Percentiles rank a stretch among this genome's conserved stretches.
These are phyloP conservation scores for Usnea hakonensis DNA, from an alignment of 495 filamentous ascomycete species.

Conservation along the genomic window DNA sequence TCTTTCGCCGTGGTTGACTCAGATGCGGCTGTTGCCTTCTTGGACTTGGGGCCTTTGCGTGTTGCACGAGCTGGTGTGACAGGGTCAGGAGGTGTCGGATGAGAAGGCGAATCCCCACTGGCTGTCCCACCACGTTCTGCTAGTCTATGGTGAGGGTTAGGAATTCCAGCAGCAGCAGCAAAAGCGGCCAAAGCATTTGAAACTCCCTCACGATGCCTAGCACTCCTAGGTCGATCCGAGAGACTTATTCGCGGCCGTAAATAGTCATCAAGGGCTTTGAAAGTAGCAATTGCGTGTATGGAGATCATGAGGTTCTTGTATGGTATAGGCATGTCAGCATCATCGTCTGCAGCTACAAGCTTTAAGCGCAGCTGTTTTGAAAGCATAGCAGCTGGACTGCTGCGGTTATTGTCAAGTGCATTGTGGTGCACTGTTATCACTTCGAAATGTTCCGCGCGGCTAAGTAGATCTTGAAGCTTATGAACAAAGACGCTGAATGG, in stretches of 20 bases:
- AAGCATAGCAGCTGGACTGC: slow-evolving; percentile 90
- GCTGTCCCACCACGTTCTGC: slow-evolving; percentile 28
- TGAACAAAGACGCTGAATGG: slow-evolving; percentile 87
- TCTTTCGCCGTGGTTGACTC: slow-evolving; percentile 33
- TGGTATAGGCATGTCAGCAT: slow-evolving; percentile 72
- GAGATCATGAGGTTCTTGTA: slow-evolving; percentile 95
- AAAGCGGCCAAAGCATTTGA: slow-evolving; percentile 65
- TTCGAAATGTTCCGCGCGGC: slow-evolving; percentile 95
- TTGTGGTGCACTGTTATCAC: slow-evolving; percentile 93
- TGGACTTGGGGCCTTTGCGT: slow-evolving; percentile 29
- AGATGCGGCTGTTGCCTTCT: slow-evolving; percentile 28
- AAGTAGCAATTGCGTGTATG: slow-evolving; percentile 96
- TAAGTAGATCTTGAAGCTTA: slow-evolving; percentile 92
- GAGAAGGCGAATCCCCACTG: slow-evolving; percentile 27
- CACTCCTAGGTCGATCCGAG: slow-evolving; percentile 67
- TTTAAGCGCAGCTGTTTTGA: slow-evolving; percentile 91
- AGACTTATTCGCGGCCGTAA: slow-evolving; percentile 81
- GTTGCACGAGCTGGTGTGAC: slow-evolving; percentile 15
- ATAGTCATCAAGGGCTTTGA: slow-evolving; percentile 96
- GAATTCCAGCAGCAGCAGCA: slow-evolving; percentile 61
- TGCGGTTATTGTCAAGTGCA: slow-evolving; percentile 82
- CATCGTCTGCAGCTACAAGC: slow-evolving; percentile 73
- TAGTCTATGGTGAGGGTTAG: slow-evolving; percentile 33
- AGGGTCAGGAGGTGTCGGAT: slow-evolving; percentile 24
- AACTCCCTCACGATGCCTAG: slow-evolving; percentile 59